Evolutionary conservation across 2,329 filamentous ascomycete species (phyloP).

Genomic region (Raffaelea ambrosiae): DNA sequence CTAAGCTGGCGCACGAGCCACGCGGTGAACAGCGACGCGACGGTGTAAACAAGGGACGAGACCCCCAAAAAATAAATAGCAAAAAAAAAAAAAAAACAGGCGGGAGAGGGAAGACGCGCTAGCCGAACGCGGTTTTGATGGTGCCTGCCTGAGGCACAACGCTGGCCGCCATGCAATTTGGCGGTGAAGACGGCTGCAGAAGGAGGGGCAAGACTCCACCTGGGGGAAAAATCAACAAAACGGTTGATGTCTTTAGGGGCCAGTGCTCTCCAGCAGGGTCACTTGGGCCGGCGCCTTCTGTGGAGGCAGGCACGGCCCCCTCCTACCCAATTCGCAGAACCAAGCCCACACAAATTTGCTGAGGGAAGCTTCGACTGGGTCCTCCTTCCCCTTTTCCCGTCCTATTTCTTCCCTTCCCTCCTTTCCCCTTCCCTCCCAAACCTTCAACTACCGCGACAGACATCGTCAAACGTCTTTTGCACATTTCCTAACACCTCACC

Average conservation of each 20-base stretch:
- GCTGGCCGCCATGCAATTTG: neutral
- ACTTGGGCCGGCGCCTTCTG: too few relatives aligned
- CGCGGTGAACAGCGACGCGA: conserved; percentile 5
- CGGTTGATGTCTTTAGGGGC: neutral
- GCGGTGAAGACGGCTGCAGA: neutral
- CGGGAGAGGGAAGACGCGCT: conserved; percentile 3
- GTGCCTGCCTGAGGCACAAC: conserved; percentile 11
- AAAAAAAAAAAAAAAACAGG: conserved; percentile 6
- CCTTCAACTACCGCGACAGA: too few relatives aligned
- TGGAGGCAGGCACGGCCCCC: neutral
- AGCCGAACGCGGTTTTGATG: conserved; percentile 4
- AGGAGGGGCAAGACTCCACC: neutral
- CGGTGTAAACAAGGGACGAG: neutral
- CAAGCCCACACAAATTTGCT: conserved; percentile 1
- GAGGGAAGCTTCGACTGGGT: neutral
- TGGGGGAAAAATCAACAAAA: conserved; percentile 2
- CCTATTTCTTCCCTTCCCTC: conserved; percentile 2
- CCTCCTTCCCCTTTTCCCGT: neutral
- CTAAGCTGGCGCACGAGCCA: conserved; percentile 12
- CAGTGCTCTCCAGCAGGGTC: neutral
- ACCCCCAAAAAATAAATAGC: neutral
- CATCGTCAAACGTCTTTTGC: too few relatives aligned
- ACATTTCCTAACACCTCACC: too few relatives aligned
- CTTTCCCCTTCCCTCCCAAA: too few relatives aligned
- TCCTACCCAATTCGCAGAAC: too few relatives aligned